These are phyloP conservation scores for Lactarius evosmus DNA, from an alignment of 768 basidiomycete species.

Conservation along the genomic window DNA sequence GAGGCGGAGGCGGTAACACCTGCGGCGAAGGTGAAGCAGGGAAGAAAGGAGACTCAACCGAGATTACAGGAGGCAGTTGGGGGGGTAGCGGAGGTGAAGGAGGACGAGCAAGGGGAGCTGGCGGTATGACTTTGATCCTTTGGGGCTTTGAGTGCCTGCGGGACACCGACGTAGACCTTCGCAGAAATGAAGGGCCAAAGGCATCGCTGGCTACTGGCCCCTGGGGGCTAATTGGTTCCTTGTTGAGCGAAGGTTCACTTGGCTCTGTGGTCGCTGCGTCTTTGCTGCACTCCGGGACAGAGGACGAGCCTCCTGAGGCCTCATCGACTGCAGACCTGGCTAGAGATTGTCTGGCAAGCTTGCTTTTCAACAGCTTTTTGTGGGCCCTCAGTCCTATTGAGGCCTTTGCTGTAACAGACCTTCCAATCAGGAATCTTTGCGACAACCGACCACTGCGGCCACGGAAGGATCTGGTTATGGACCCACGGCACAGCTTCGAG, in stretches of 20 bases:
- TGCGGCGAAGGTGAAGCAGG: neutral
- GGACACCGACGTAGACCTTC: too few relatives aligned
- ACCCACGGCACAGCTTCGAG: constrained; percentile 9
- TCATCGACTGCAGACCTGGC: neutral
- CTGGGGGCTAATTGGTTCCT: neutral
- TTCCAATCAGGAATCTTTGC: constrained; percentile 1
- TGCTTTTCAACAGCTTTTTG: constrained; percentile 6
- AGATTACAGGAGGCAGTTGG: neutral
- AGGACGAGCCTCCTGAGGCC: neutral
- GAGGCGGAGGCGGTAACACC: neutral
- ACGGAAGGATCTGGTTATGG: constrained; percentile 5
- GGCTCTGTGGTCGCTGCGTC: neutral
- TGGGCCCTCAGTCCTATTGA: neutral
- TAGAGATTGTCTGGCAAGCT: neutral
- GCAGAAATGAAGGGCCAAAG: neutral
- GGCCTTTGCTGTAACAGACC: constrained; percentile 6
- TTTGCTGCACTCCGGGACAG: neutral
- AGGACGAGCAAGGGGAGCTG: neutral
- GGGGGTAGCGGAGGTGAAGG: constrained; percentile 1
- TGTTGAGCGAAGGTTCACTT: neutral
- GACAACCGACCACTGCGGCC: constrained; percentile 1
- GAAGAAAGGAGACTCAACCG: neutral
- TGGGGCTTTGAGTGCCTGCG: neutral
- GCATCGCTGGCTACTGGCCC: neutral
- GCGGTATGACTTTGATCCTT: neutral